Base-by-base conservation (phyloP, 805 yeast genomes). In the Vanderwaltozyma polyspora region DNA sequence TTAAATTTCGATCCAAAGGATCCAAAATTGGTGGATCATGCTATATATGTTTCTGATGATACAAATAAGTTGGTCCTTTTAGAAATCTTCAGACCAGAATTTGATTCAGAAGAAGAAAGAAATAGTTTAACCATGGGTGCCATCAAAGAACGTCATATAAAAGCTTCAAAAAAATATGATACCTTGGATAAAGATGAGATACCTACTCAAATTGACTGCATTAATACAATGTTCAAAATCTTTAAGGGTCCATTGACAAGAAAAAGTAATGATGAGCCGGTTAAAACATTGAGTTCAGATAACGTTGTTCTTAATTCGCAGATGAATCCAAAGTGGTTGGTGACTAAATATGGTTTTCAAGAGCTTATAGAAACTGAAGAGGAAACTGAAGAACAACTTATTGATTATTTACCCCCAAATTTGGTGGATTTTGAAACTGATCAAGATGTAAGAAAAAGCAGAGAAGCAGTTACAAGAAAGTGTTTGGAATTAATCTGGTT, bases 171-270 rank as follows among this genome's bases (percentile, higher is more conserved):
- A 27, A 39, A 38, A n/a, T 44, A 44, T 33, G 47, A 52, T 29
- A 45, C 50, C 32, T 28, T 54, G 25, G 43, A 52, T 43, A 36
- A 52, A 7, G 36, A 42, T 0, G 31, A 29, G 5, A 29, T 58
- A 1, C 87, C 93, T 0, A 58, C 72, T 3, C 69, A 76, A 3
- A 52, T 69, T 0, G 70, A 68, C 29, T 79, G 93, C 44, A 60
- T 80, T 16, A 61, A 63, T 32, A 78, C 84, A 0, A 48, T 84
- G 13, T 66, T 70, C 44, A 74, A 72, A 40, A 78, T 80, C 7
- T 58, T 83, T 31, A 72, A 66, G 41, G 87, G 85, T 2, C 89
- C 94, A 0, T 53, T 84, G 16, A 51, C 62, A 15, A 46, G 56
- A 7, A 52, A 67, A 17, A 55, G 50, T 2, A 59, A 67, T 2